Evolutionary conservation across 2,329 filamentous ascomycete species (phyloP), one percentile per base, ranked within the genome.

Genomic region (Neonectria sp.): DNA sequence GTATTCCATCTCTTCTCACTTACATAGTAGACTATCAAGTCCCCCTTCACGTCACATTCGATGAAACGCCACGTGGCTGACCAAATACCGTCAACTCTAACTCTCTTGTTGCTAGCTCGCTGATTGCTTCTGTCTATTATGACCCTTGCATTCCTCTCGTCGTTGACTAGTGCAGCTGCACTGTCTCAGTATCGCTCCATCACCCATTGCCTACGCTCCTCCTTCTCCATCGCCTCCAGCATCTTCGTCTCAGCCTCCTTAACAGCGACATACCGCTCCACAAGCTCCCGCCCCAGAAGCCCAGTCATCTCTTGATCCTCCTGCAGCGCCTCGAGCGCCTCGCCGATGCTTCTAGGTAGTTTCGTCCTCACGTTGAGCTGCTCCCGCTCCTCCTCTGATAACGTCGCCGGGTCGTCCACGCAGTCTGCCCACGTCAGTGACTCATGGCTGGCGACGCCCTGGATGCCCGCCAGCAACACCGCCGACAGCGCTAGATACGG

Each of bases 401-500:
- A 73, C 29, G 67, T 76, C 0, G 86, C 85, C 2, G 90, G 89
- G 70, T 91, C 89, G 2, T 77, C 80, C 8, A 75, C 73, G 68
- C 89, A 90, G 73, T 93, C 90, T 35, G 81, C 77, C 80, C 85
- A 85, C 13, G 75, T 73, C 55, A 92, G 77, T 55, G 78, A 69
- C 61, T 83, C 79, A 52, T 68, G 53, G 33, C 66, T 68, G 9
- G 61, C 64, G 5, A 79, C 68, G 8, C 79, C 77, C 40, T 73
- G 55, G n/a, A 75, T 53, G 2, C 80, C 77, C 1, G 81, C 78
- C 2, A 76, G 71, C 3, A 82, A 46, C 2, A 82, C 66, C 24
- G 78, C 79, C 8, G 79, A 71, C 56, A 81, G 59, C 21, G 79
- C 91, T 2, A 97, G 79, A 76, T 96, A 97, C 60, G 91, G 88